Conservation (phyloP, 2,329 filamentous ascomycete genomes). For the Nemania sp. region DNA sequence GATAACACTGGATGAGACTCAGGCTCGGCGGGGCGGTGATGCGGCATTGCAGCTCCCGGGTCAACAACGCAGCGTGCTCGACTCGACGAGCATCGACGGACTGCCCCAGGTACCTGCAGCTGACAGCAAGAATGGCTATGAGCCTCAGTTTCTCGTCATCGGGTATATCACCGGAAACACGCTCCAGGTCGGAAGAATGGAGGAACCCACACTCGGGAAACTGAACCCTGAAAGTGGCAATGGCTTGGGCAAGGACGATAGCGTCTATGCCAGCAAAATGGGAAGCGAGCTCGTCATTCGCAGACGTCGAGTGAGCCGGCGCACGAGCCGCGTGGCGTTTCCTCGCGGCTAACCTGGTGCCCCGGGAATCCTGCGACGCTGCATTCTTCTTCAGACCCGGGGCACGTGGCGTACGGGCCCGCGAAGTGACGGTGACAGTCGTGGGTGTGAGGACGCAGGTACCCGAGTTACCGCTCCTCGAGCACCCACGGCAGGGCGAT, state of each 20-base stretch:
- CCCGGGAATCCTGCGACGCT: background rate
- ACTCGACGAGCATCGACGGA: slow-evolving; percentile 9
- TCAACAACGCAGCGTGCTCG: slow-evolving; percentile 20
- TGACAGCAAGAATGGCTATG: slow-evolving; percentile 25
- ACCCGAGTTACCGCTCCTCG: slow-evolving; percentile 17
- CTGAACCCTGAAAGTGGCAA: slow-evolving; percentile 22
- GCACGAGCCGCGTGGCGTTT: background rate
- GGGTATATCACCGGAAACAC: slow-evolving; percentile 9
- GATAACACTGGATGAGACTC: slow-evolving; percentile 26
- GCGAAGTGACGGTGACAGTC: background rate
- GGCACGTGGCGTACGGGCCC: background rate
- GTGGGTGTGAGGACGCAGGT: slow-evolving; percentile 24
- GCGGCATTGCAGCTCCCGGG: slow-evolving; percentile 22
- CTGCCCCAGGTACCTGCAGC: slow-evolving; percentile 21
- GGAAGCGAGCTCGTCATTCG: slow-evolving; percentile 10
- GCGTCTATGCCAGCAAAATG: slow-evolving; percentile 20
- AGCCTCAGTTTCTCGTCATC: slow-evolving; percentile 24
- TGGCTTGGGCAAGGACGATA: slow-evolving; percentile 18
- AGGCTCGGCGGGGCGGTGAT: slow-evolving; percentile 24
- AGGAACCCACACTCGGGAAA: slow-evolving; percentile 28
- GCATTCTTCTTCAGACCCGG: slow-evolving; percentile 14
- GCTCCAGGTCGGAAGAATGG: slow-evolving; percentile 23
- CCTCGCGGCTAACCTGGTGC: background rate
- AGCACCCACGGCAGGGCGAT: slow-evolving; percentile 23
- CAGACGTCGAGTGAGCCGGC: background rate